Percentiles rank a stretch among this genome's conserved stretches.
Conservation (phyloP, 768 basidiomycete genomes). For the Trametes elegans region DNA sequence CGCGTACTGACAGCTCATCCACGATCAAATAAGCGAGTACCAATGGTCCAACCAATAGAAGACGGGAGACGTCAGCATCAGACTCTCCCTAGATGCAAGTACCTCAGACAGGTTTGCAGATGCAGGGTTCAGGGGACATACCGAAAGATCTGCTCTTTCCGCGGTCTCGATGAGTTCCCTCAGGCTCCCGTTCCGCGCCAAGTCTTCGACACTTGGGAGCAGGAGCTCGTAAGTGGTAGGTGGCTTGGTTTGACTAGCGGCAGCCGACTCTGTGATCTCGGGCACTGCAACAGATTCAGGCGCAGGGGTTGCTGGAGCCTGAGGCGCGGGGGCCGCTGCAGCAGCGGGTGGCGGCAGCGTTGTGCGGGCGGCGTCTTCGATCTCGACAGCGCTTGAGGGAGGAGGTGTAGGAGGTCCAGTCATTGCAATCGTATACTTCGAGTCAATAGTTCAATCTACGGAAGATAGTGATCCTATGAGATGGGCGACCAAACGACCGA, state of each 20-base stretch:
- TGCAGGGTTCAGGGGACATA: constrained; percentile 31
- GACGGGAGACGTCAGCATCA: constrained; percentile 24
- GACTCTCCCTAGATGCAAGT: constrained; percentile 17
- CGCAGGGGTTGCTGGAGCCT: not conserved
- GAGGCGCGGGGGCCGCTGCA: too few species aligned
- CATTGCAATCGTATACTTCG: constrained; percentile 41
- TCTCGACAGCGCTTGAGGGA: constrained; percentile 53
- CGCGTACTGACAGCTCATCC: constrained; percentile 54
- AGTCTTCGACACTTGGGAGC: constrained; percentile 43
- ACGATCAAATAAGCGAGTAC: constrained; percentile 63
- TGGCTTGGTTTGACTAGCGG: not conserved
- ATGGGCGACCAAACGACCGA: not conserved
- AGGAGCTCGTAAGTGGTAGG: constrained; percentile 37
- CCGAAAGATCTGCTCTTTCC: constrained; percentile 54
- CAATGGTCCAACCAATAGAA: constrained; percentile 57
- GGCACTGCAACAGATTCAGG: too few species aligned
- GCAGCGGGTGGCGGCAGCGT: constrained; percentile 16
- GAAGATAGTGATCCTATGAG: constrained; percentile 6
- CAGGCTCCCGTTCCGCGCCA: constrained; percentile 45
- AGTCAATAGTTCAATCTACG: too few species aligned
- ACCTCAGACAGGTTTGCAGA: not conserved
- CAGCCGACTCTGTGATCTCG: constrained; percentile 3
- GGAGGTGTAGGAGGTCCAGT: constrained; percentile 66
- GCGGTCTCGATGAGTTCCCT: constrained; percentile 43
- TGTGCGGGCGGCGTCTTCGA: constrained; percentile 46